Conservation (phyloP, 176 grass and related monocot species). For the Hordeum vulgare region DNA sequence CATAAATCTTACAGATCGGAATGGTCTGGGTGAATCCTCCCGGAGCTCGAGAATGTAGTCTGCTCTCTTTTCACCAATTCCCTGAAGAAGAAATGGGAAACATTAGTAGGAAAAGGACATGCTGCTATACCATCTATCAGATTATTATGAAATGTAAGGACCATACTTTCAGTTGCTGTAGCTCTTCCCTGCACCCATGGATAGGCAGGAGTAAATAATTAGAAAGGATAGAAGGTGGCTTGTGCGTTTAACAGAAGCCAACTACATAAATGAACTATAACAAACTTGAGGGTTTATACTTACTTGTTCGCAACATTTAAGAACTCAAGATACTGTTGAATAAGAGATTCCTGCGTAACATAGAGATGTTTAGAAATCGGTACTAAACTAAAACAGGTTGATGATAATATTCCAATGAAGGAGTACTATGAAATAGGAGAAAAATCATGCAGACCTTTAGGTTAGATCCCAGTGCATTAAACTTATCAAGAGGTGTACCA, state of each 20-base stretch:
- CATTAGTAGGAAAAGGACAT: constrained; percentile 17
- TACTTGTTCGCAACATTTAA: constrained; percentile 86
- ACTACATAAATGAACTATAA: background rate
- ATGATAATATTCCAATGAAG: no score
- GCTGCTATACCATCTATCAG: background rate
- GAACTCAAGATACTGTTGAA: constrained; percentile 68
- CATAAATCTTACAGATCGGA: constrained; percentile 69
- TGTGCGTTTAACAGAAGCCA: background rate
- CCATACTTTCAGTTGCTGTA: constrained; percentile 73
- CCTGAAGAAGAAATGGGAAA: constrained; percentile 36
- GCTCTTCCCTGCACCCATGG: constrained; percentile 70
- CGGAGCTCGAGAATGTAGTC: constrained; percentile 84
- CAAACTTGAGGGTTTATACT: constrained; percentile 20
- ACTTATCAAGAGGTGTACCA: constrained; percentile 69
- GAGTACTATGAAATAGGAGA: background rate
- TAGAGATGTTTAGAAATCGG: constrained; percentile 4
- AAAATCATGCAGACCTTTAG: constrained; percentile 51
- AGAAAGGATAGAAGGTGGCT: background rate
- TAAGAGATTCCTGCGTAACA: constrained; percentile 58
- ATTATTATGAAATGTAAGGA: constrained; percentile 9
- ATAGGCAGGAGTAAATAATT: constrained; percentile 29
- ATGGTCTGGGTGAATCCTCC: constrained; percentile 56
- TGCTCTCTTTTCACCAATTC: constrained; percentile 81
- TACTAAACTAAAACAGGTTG: constrained; percentile 3
- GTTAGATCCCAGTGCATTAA: constrained; percentile 50